These are phyloP conservation scores for Xylaria sp. DNA, from an alignment of 2,329 filamentous ascomycete species.

Conservation along the genomic window DNA sequence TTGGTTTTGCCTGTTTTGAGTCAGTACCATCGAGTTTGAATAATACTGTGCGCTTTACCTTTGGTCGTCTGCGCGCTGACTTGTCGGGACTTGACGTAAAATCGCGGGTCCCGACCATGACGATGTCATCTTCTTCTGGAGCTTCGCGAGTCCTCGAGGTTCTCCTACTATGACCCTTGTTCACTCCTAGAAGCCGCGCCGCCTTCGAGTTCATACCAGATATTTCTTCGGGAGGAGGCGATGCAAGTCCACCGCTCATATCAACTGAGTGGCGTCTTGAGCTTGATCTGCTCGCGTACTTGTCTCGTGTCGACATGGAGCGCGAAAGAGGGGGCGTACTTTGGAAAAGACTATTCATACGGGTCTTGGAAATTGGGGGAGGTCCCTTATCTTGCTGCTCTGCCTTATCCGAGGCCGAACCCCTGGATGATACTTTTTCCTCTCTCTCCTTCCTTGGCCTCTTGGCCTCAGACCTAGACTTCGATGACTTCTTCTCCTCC, in stretches of 20 bases:
- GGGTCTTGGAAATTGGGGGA: slow-evolving; percentile 65
- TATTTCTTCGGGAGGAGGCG: slow-evolving; percentile 77
- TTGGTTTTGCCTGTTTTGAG: slow-evolving; percentile 38
- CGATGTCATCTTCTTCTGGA: slow-evolving; percentile 62
- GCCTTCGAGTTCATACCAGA: slow-evolving; percentile 78
- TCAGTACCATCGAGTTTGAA: slow-evolving; percentile 33
- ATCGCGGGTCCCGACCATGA: slow-evolving; percentile 60
- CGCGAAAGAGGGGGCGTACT: slow-evolving; percentile 74
- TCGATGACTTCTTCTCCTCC: slow-evolving; percentile 70
- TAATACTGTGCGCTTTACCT: slow-evolving; percentile 55
- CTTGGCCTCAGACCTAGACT: slow-evolving; percentile 73
- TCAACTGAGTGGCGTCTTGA: slow-evolving; percentile 78
- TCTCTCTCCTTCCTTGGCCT: slow-evolving; percentile 70
- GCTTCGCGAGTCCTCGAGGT: slow-evolving; percentile 57
- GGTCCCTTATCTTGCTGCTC: slow-evolving; percentile 54
- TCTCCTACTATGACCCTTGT: slow-evolving; percentile 57
- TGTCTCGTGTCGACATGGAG: slow-evolving; percentile 75
- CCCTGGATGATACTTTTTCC: slow-evolving; percentile 70
- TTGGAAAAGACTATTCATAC: slow-evolving; percentile 74
- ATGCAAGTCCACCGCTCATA: slow-evolving; percentile 71
- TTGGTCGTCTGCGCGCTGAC: slow-evolving; percentile 57
- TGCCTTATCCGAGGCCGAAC: slow-evolving; percentile 75
- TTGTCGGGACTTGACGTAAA: slow-evolving; percentile 59
- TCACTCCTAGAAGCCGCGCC: slow-evolving; percentile 77
- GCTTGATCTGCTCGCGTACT: slow-evolving; percentile 66